Conservation (phyloP, 2,329 filamentous ascomycete genomes). For the Pochonia chlamydosporia region DNA sequence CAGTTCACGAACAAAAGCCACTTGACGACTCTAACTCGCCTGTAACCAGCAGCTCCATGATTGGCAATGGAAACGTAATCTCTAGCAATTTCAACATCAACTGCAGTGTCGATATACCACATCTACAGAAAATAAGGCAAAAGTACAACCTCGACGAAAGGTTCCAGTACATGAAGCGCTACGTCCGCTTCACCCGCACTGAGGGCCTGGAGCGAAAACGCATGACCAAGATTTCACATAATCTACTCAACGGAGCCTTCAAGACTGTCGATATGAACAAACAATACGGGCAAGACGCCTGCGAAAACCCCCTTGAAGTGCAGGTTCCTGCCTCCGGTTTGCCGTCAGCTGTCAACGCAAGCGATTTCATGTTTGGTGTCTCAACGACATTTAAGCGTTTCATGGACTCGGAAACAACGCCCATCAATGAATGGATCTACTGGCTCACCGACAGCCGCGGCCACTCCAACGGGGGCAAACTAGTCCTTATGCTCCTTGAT, state of each 20-base stretch:
- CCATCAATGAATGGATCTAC: constrained; percentile 53
- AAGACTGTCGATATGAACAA: constrained; percentile 42
- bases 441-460: constrained; percentile 54
- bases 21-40: constrained; percentile 18
- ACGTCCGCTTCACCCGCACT: constrained; percentile 43
- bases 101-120: constrained; percentile 43
- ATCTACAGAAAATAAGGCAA: constrained; percentile 38
- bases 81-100: constrained; percentile 32
- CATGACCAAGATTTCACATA: constrained; percentile 44
- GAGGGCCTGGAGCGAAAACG: constrained; percentile 43
- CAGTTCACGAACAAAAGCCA: constrained; percentile 23
- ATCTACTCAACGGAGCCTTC: constrained; percentile 42
- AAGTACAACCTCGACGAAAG: constrained; percentile 42
- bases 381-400: constrained; percentile 53
- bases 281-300: constrained; percentile 34
- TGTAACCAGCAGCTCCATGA: constrained; percentile 10
- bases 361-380: constrained; percentile 54
- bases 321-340: constrained; percentile 44
- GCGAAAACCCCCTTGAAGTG: constrained; percentile 43
- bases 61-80: constrained; percentile 11
- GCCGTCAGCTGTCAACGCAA: constrained; percentile 45
- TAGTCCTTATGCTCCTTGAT: constrained; percentile 48
- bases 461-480: constrained; percentile 50
- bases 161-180: constrained; percentile 52
- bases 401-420: constrained; percentile 43